Evolutionary conservation across 1,284 basidiomycete genomes (phyloP).

Genomic region (Trichosporon ovoides): DNA sequence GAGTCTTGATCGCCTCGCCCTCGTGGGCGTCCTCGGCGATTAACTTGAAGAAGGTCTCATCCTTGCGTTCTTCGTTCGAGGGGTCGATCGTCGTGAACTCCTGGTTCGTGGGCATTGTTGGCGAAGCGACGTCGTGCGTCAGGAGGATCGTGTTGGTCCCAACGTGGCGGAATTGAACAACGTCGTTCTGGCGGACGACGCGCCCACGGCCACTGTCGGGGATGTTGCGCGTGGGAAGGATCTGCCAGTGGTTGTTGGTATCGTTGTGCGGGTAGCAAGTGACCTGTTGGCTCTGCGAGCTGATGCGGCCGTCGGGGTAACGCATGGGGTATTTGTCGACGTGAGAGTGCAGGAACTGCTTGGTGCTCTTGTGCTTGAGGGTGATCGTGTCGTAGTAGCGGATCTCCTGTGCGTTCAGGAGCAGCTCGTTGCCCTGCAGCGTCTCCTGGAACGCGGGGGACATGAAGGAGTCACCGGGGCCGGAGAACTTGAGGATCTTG

Average conservation of each 20-base stretch:
- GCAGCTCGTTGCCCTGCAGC: conserved; percentile 81
- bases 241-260: conserved; percentile 92
- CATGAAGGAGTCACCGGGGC: conserved; percentile 95
- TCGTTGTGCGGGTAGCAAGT: conserved; percentile 74
- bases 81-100: conserved; percentile 89
- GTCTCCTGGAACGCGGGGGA: conserved; percentile 97
- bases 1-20: conserved; percentile 80
- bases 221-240: conserved; percentile 86
- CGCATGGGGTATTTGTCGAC: conserved; percentile 81
- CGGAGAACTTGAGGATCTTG: conserved; percentile 79
- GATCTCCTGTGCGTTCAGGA: conserved; percentile 86
- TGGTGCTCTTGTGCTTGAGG: conserved; percentile 85
- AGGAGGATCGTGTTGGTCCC: conserved; percentile 76
- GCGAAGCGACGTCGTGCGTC: conserved; percentile 96
- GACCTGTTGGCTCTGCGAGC: conserved; percentile 95
- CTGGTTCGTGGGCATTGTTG: conserved; percentile 95
- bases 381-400: conserved; percentile 86
- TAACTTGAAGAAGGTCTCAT: conserved; percentile 82
- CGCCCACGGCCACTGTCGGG: conserved; percentile 83
- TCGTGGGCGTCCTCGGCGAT: conserved; percentile 65
- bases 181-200: conserved; percentile 79
- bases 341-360: conserved; percentile 91
- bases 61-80: conserved; percentile 61
- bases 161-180: conserved; percentile 83
- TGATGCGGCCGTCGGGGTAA: conserved; percentile 94